Base-by-base conservation (phyloP, 768 basidiomycete genomes). In the Naganishia friedmannii region DNA sequence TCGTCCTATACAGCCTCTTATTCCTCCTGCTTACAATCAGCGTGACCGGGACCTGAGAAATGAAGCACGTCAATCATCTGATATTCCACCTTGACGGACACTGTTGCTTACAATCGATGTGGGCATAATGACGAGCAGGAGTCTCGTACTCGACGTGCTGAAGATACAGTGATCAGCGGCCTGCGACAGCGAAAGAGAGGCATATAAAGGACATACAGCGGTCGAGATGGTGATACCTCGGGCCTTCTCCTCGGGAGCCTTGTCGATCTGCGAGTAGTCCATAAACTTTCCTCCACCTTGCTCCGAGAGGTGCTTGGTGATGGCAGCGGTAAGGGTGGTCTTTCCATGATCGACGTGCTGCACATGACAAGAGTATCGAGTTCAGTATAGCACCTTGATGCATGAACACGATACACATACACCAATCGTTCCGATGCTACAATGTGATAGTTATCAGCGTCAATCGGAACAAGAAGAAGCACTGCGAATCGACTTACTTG, bases 141-240 rank as follows among this genome's bases (percentile, higher is more conserved):
- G 95, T 95, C 85, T 98, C 93, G 81, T 99, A 99, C 82, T 99
- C 96, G 80, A 99, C 93, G 80, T 99, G 96, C 65, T 80, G 70
- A 2, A 7, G 12, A n/a, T 19, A 10, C 1, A 26, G 21, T 6
- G 31, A 15, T 55, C n/a, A 51, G 17, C 13, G 6, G 53, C 10
- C 51, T 48, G 28, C n/a, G 28, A 37, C 4, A 32, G 39, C n/a
- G 45, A 13, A 53, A 51, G 0, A 8, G 54, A n/a, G 13, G n/a
- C n/a, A n/a, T n/a, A 69, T 0, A 51, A 51, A 4, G 6, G 15
- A 76, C 79, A 70, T 60, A 80, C 79, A 55, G 96, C 88, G 26
- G 96, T 95, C 82, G 95, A 93, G 83, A 99, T 99, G 72, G 96
- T 99, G 83, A 99, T 99, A 83, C 96, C 96, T 81, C 96, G 92